These are phyloP conservation scores for Powellomyces hirtus DNA, from an alignment of 192 early-diverging fungal species.

Conservation along the genomic window DNA sequence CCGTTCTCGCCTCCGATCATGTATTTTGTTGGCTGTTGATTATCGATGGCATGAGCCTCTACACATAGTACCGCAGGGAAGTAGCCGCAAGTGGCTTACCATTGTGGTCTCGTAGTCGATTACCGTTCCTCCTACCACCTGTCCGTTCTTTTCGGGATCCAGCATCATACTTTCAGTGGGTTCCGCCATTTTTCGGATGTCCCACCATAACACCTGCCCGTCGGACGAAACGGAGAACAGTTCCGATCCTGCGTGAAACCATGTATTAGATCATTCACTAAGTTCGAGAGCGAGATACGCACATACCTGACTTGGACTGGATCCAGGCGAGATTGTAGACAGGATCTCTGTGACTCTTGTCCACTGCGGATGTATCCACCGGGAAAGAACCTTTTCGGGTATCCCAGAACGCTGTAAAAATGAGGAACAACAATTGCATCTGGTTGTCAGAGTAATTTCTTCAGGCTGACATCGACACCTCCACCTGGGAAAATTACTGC, in stretches of 20 bases:
- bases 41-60: not conserved
- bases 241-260: conserved; percentile 53
- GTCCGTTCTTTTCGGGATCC: conserved; percentile 66
- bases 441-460: too few relatives aligned
- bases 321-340: conserved; percentile 60
- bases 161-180: conserved; percentile 55
- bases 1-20: conserved; percentile 65
- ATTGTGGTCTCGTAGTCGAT: conserved; percentile 64
- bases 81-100: conserved; percentile 32
- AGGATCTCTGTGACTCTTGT: conserved; percentile 59
- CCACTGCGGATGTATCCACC: conserved; percentile 55
- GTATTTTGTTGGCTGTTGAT: conserved; percentile 59
- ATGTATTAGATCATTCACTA: too few relatives aligned
- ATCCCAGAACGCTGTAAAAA: conserved; percentile 54
- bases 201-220: conserved; percentile 65
- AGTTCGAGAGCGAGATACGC: not conserved
- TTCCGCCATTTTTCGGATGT: conserved; percentile 58
- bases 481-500: too few relatives aligned
- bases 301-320: conserved; percentile 55
- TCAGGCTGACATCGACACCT: too few relatives aligned
- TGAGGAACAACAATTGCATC: too few relatives aligned
- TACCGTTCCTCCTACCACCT: conserved; percentile 58
- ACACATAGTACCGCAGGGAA: not conserved
- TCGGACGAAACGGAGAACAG: conserved; percentile 62
- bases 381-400: conserved; percentile 58